Conservation (phyloP, 192 early-diverging fungal species). For the Diversispora epigaea region DNA sequence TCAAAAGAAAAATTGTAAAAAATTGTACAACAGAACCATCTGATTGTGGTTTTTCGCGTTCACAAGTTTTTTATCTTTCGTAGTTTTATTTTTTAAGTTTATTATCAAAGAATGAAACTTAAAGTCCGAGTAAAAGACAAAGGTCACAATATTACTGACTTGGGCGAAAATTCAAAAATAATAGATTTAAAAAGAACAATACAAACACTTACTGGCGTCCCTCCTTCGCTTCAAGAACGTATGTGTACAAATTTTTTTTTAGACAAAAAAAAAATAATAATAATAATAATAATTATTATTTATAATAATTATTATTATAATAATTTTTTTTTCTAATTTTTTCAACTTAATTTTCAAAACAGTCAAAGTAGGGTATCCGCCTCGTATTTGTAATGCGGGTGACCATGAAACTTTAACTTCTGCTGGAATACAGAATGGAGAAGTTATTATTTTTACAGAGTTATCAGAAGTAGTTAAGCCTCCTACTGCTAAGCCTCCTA, state of each 20-base stretch:
- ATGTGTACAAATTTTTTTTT: not conserved
- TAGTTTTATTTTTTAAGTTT: not conserved
- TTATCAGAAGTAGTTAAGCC: not conserved
- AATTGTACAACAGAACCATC: too few relatives aligned
- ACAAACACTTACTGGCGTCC: not conserved
- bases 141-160: not conserved
- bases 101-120: not conserved
- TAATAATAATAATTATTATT: too few relatives aligned
- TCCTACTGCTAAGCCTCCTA: not conserved
- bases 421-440: conserved; percentile 6
- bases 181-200: conserved; percentile 2
- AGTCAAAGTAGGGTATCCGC: conserved; percentile 17
- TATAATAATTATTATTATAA: too few relatives aligned
- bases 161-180: not conserved
- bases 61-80: too few relatives aligned
- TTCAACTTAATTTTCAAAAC: not conserved
- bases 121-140: conserved; percentile 1
- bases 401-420: not conserved
- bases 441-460: conserved; percentile 1
- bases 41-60: too few relatives aligned
- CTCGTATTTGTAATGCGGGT: not conserved
- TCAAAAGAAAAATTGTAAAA: too few relatives aligned
- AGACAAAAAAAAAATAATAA: not conserved
- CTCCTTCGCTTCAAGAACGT: not conserved
- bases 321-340: not conserved